Evolutionary conservation across 1,284 basidiomycete species (phyloP).

Genomic region (Ganoderma multipileum): DNA sequence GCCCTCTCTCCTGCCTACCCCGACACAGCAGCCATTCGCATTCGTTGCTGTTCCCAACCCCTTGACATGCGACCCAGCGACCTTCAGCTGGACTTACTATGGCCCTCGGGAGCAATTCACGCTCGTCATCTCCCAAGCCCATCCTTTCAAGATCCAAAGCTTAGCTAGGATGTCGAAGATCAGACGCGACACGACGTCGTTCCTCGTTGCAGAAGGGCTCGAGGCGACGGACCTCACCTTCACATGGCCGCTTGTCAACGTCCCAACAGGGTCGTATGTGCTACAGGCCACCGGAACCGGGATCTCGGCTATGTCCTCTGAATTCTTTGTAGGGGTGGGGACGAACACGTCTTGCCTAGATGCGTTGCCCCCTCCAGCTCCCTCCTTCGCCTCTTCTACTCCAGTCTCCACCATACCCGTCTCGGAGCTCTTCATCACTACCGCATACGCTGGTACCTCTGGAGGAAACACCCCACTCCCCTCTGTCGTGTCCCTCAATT

Average conservation of each 20-base stretch:
- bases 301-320: constrained; percentile 17
- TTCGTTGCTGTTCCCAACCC: constrained; percentile 23
- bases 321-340: constrained; percentile 34
- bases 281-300: constrained; percentile 24
- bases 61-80: constrained; percentile 30
- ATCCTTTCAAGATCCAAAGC: neutral
- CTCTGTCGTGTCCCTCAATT: neutral
- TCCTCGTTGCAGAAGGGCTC: constrained; percentile 20
- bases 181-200: neutral
- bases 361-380: neutral
- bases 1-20: neutral
- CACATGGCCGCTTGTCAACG: constrained; percentile 35
- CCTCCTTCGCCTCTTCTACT: neutral
- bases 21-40: constrained; percentile 6
- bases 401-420: neutral
- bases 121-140: constrained; percentile 8
- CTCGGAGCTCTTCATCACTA: neutral
- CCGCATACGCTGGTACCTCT: neutral
- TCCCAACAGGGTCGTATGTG: constrained; percentile 37
- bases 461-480: neutral
- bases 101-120: constrained; percentile 19
- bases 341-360: constrained; percentile 29
- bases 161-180: neutral
- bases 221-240: constrained; percentile 20
- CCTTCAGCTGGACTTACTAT: constrained; percentile 30